These are phyloP conservation scores for Botryotinia calthae DNA, from an alignment of 2,329 filamentous ascomycete genomes.

Conservation along the genomic window DNA sequence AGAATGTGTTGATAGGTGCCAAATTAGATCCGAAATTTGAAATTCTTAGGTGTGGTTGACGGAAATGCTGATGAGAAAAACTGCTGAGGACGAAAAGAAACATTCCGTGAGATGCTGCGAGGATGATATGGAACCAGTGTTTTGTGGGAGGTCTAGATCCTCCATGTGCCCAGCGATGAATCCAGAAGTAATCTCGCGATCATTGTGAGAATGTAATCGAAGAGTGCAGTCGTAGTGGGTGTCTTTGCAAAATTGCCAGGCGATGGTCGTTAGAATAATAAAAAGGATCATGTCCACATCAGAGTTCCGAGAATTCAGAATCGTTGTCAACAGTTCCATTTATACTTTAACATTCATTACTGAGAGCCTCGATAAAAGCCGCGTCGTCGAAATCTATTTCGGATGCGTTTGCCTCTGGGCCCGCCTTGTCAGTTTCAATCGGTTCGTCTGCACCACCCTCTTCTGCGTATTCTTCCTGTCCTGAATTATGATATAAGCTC, in stretches of 20 bases:
- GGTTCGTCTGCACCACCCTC: no score
- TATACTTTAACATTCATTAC: no score
- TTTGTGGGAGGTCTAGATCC: not conserved
- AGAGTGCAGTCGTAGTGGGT: not conserved
- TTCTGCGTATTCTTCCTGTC: no score
- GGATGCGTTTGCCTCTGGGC: no score
- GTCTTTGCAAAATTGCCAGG: not conserved
- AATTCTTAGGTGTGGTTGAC: not conserved
- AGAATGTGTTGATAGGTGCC: no score
- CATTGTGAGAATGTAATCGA: not conserved
- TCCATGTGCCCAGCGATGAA: not conserved
- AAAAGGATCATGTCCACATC: not conserved
- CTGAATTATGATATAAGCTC: no score
- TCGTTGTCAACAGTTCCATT: no score
- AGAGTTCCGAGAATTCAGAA: not conserved
- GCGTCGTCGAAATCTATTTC: no score
- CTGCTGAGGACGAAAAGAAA: not conserved
- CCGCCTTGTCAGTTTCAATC: no score
- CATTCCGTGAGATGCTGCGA: not conserved
- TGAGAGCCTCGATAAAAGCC: no score
- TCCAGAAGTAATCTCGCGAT: not conserved
- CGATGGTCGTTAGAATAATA: not conserved
- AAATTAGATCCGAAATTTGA: rapidly evolving
- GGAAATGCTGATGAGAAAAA: not conserved
- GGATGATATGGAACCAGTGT: no score